Evolutionary conservation across 805 yeast species (phyloP).

Genomic region (Candida broadrunensis): DNA sequence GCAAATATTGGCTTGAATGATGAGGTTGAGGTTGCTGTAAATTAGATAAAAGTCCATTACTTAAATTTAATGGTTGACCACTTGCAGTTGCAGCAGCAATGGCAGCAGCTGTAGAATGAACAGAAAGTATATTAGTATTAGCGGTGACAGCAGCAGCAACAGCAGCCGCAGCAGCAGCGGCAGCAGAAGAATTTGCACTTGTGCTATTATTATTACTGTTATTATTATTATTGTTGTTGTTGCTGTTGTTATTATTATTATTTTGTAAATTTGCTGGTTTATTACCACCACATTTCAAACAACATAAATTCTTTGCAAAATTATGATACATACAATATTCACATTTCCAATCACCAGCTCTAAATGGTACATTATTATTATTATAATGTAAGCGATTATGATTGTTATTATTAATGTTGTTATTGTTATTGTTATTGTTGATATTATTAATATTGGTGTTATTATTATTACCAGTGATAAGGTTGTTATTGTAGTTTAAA

Average conservation of each 20-base stretch:
- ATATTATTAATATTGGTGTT: constrained; percentile 11
- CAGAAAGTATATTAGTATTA: constrained; percentile 27
- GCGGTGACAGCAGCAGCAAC: constrained; percentile 49
- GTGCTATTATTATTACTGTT: constrained; percentile 7
- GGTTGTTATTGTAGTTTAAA: constrained; percentile 5
- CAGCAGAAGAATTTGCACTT: constrained; percentile 6
- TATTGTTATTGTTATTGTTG: constrained; percentile 7
- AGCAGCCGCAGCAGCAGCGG: constrained; percentile 37
- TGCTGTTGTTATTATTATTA: constrained; percentile 5
- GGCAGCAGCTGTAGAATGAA: constrained; percentile 44
- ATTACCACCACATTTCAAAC: constrained; percentile 86
- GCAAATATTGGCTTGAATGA: constrained; percentile 6
- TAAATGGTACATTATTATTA: constrained; percentile 72
- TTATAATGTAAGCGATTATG: constrained; percentile 14
- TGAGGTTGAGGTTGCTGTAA: constrained; percentile 35
- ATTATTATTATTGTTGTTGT: constrained; percentile 8
- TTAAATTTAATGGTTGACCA: constrained; percentile 42
- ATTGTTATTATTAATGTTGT: constrained; percentile 9
- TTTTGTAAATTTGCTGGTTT: constrained; percentile 29
- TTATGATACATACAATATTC: constrained; percentile 84
- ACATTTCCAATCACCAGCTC: constrained; percentile 98
- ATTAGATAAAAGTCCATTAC: constrained; percentile 23
- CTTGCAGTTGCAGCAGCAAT: constrained; percentile 48
- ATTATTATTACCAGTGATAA: constrained; percentile 9
- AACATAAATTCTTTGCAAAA: constrained; percentile 84